Evolutionary conservation across 192 early-diverging fungal genomes (phyloP), one percentile per base, ranked within the genome.

Genomic region (Martensiomyces pterosporus): DNA sequence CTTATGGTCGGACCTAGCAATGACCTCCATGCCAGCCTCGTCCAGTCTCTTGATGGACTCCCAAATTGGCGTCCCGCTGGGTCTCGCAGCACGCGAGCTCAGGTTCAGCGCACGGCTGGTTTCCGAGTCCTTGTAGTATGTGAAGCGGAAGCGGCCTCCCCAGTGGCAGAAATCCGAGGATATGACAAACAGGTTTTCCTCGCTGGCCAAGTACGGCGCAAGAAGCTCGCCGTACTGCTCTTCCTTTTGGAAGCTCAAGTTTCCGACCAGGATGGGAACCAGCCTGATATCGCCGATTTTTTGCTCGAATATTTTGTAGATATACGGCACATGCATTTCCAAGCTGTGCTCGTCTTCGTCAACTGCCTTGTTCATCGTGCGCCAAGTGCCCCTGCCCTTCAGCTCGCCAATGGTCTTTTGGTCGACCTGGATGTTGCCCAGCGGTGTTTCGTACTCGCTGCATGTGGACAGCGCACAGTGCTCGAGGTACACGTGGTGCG

Each of bases 141-240:
- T 90, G 75, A 89, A 97, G 26, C 57, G 36, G 64, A 98, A 98
- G 13, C 94, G 87, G 18, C 60, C 58, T 10, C 96, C 96, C 85
- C 92, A 98, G 65, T 98, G 96, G 66, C 96, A 97, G 60, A 98
- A 98, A 57, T 98, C 96, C 1, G 85, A 88, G 24, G 96, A 98
- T n/a, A 98, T 77, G 16, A 98, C 79, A 79, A 98, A 94, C 9
- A 96, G 62, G 43, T 82, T 89, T 36, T 78, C 49, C 8, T 80
- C 67, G 43, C 87, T 66, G 9, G 62, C 56, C 14, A 97, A 64
- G 55, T 94, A 94, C 5, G 77, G 78, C 8, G 86, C 77, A 24
- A 98, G 65, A 4, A 93, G 46, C 15, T 77, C 39, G 8, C 89
- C 94, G 65, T 83, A 94, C 5, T 67, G 29, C 15, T 52, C 40